These are phyloP conservation scores for Paramecium biaurelia DNA, from an alignment of 73 alveolate species.

Conservation along the genomic window DNA sequence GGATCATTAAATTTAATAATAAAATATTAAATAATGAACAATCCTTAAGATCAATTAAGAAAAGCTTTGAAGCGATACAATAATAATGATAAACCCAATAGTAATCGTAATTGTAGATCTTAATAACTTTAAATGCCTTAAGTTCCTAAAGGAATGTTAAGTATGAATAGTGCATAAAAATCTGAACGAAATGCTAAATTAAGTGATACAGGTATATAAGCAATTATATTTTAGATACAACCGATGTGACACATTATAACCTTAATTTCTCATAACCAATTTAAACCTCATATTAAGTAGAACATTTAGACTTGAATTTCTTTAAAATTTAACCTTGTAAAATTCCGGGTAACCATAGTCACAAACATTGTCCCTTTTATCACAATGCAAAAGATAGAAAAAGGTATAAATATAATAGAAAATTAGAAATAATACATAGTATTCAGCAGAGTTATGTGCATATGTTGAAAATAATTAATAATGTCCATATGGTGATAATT, in stretches of 20 bases:
- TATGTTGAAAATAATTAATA: conserved; percentile 71
- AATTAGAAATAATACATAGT: conserved; percentile 37
- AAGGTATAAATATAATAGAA: conserved; percentile 22
- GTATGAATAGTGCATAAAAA: conserved; percentile 35
- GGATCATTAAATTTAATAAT: not conserved
- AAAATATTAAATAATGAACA: not conserved
- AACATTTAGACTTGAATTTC: conserved; percentile 69
- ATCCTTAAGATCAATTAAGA: not conserved
- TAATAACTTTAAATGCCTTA: not conserved
- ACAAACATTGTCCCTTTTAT: conserved; percentile 81
- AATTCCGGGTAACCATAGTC: conserved; percentile 69
- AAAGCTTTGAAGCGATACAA: not conserved
- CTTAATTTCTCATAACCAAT: not conserved
- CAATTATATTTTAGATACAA: not conserved
- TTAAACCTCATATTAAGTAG: not conserved
- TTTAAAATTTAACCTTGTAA: conserved; percentile 82
- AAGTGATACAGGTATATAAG: conserved; percentile 1
- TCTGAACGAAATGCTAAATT: conserved; percentile 32
- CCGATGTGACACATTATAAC: conserved; percentile 44
- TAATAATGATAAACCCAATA: not conserved
- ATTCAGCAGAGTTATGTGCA: conserved; percentile 77
- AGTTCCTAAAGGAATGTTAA: conserved; percentile 37
- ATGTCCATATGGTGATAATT: conserved; percentile 80
- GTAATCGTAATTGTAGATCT: not conserved
- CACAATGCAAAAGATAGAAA: conserved; percentile 81